phyloP scores from a whole-genome alignment of 2,329 filamentous ascomycete species.

The Fusarium secorum region DNA sequence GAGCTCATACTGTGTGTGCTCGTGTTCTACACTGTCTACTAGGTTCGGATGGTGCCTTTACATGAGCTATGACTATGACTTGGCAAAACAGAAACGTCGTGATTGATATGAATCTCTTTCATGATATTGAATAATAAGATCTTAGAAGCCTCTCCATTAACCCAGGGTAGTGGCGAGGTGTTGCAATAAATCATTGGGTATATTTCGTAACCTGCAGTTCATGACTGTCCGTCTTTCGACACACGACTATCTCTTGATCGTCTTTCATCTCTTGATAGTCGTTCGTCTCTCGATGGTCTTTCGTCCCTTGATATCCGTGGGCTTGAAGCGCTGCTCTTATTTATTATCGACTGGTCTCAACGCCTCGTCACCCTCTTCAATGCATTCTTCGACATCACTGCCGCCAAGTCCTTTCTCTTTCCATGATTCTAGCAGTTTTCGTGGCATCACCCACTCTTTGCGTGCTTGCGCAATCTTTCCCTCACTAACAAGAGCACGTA shows the following conservation, averaged over 20 bases:
- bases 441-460: constrained; percentile 63
- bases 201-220: constrained; percentile 25
- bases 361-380: constrained; percentile 63
- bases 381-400: constrained; percentile 59
- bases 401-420: constrained; percentile 63
- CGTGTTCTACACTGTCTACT: not conserved
- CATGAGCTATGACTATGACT: not conserved
- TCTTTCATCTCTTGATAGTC: constrained; percentile 29
- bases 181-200: constrained; percentile 32
- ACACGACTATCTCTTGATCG: constrained; percentile 27
- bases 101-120: not conserved
- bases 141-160: not conserved
- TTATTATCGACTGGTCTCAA: constrained; percentile 42
- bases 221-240: constrained; percentile 30
- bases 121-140: not conserved
- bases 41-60: not conserved
- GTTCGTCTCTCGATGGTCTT: constrained; percentile 28
- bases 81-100: not conserved
- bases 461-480: constrained; percentile 69
- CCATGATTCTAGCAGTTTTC: constrained; percentile 61
- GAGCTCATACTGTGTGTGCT: constrained; percentile 45
- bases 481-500: constrained; percentile 65
- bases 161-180: no score
- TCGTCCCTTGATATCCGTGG: constrained; percentile 34
- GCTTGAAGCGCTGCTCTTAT: constrained; percentile 26